Conservation (phyloP, 441 rosid species). For the Corymbia citriodora region DNA sequence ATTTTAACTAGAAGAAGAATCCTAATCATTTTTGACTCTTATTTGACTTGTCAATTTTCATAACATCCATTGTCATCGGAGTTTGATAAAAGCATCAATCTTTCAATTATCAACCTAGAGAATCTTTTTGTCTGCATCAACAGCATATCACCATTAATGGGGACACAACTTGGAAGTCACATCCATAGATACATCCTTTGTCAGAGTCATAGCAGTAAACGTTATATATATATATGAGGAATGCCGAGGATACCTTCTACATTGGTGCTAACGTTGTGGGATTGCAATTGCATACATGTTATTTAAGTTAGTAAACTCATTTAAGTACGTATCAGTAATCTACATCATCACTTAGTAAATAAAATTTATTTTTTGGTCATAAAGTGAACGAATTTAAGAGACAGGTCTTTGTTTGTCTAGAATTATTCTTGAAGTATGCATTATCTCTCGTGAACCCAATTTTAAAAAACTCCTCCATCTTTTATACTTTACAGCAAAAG, state of each 20-base stretch:
- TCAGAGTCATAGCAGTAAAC: not conserved
- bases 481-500: not conserved
- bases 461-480: not conserved
- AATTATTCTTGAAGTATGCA: not conserved
- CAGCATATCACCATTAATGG: not conserved
- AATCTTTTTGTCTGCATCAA: not conserved
- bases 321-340: not conserved
- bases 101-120: not conserved
- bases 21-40: not conserved
- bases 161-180: not conserved
- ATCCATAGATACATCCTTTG: not conserved
- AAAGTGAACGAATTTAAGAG: not conserved
- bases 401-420: not conserved
- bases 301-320: not conserved
- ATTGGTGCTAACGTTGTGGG: not conserved
- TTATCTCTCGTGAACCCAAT: not conserved
- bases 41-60: not conserved
- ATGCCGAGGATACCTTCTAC: not conserved
- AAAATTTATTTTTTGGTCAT: not conserved
- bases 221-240: not conserved
- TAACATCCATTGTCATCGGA: not conserved
- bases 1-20: not conserved
- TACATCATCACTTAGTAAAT: not conserved
- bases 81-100: not conserved
- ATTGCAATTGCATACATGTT: not conserved